Evolutionary conservation across 495 filamentous ascomycete genomes (phyloP).

Genomic region (Rostrohypoxylon terebratum): DNA sequence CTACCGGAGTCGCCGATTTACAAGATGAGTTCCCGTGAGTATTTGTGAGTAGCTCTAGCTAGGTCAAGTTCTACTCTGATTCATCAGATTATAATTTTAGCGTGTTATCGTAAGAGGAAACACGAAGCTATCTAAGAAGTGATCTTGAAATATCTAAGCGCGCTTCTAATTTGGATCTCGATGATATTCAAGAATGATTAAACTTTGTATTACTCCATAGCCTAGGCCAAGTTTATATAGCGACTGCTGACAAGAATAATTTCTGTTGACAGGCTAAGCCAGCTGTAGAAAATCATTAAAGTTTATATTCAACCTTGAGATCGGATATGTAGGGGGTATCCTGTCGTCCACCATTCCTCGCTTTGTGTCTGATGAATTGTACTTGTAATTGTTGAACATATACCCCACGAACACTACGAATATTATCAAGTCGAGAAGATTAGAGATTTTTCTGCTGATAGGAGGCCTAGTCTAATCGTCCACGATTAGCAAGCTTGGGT

Average conservation of each 20-base stretch:
- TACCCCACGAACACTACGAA: not conserved
- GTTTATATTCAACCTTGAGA: conserved; percentile 17
- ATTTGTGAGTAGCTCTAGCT: not conserved
- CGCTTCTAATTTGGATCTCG: not conserved
- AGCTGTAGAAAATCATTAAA: not conserved
- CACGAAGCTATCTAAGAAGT: not conserved
- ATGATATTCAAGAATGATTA: conserved; percentile 4
- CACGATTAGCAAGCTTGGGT: not conserved
- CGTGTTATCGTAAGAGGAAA: not conserved
- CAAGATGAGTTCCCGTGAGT: not conserved
- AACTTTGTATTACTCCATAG: conserved; percentile 16
- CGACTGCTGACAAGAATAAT: conserved; percentile 1
- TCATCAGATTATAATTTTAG: too few species aligned
- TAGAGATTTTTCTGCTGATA: not conserved
- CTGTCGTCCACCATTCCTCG: not conserved
- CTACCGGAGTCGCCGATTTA: not conserved
- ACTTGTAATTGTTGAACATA: not conserved
- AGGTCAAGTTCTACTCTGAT: not conserved
- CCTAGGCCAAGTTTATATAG: not conserved
- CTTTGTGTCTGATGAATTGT: not conserved
- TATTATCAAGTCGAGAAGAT: not conserved
- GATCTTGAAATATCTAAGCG: not conserved
- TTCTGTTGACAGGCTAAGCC: not conserved
- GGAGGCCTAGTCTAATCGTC: not conserved
- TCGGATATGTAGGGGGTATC: not conserved